Base-by-base conservation (phyloP, 495 filamentous ascomycete species). In the Tuber magnatum region DNA sequence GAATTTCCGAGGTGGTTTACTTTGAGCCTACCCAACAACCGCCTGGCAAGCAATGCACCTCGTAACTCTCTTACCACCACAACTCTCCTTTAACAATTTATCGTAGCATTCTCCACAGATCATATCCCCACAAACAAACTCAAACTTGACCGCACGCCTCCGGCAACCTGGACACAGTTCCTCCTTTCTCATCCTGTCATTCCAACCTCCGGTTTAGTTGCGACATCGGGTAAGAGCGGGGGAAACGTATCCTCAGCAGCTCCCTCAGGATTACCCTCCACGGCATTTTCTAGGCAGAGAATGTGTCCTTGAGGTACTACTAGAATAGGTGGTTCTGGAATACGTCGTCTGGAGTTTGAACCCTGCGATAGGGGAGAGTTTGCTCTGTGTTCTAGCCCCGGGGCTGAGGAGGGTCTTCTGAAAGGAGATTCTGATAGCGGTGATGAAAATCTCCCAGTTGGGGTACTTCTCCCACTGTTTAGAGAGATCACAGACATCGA, bases 91-190 rank as follows among this genome's bases (percentile, higher is more conserved):
- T 35, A 65, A 2, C 14, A 65, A 18, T 20, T 14, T 35, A 16
- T 20, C 28, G 14, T 35, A 65, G 18, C 56, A 65, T 20, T 28
- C 56, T 35, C 56, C 56, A 65, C 56, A 65, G n/a, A 65, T 35
- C 56, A 65, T 65, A 35, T 65, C 56, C 56, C 56, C 56, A 65
- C 56, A 65, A 65, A 65, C 56, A 65, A 65, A 35, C 28, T 65
- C 56, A 65, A 35, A 65, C 56, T 65, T 65, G 35, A 65, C 56
- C 28, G 28, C 56, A 20, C 56, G 35, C 56, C 28, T 65, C 12
- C 56, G 56, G 14, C 56, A 65, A 8, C 56, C 12, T 32, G 56
- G 28, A 35, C 56, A 65, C 56, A 65, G 16, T 18, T 65, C 56
- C 32, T 65, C 56, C 16, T 65, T 35, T 65, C 5, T 35, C 56